Evolutionary conservation across 768 basidiomycete genomes (phyloP), one percentile per base, ranked within the genome.

Genomic region (Pleurotus salmoneostramineus): DNA sequence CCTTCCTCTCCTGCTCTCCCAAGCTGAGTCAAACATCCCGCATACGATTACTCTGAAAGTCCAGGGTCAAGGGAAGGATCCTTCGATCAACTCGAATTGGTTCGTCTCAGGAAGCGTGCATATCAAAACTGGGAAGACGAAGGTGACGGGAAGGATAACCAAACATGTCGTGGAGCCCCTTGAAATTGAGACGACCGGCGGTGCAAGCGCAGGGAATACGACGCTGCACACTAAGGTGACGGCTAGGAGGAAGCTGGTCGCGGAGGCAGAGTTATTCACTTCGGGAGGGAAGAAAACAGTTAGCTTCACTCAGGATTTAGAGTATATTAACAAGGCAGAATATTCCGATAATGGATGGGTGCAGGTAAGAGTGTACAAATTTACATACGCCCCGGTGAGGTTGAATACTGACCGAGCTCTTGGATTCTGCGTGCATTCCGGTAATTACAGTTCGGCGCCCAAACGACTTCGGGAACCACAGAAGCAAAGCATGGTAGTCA

Each of bases 61-160:
- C 58, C 74, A 71, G 48, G 84, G 85, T 1, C 78, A 80, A 51
- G 81, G 87, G 61, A 63, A 68, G 32, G 70, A 76, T 57, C 84
- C 85, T 46, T 70, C 73, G 4, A 74, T 85, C 68, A 83, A 84
- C 62, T 73, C 75, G 54, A 84, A 85, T 62, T 87, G 85, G 87
- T 83, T 78, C 58, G 75, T 84, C 14, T 83, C 82, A 6, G 85
- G 71, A n/a, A 67, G 67, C 49, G 60, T 87, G n/a, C 83, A 85
- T 63, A 64, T 81, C 37, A 77, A 78, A 4, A 80, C 75, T 51
- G 72, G 81, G 0, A 79, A 74, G 21, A 67, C 69, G 4, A 72
- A 74, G 64, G 87, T 83, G 2, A 83, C 80, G 0, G 83, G 86
- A 21, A 72, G 65, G 48, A 82, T 85, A 58, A 80, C 73, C 4